Percentiles rank a stretch among this genome's conserved stretches.
Conservation (phyloP, 352 stramenopile species). For the Globisporangium parvum region DNA sequence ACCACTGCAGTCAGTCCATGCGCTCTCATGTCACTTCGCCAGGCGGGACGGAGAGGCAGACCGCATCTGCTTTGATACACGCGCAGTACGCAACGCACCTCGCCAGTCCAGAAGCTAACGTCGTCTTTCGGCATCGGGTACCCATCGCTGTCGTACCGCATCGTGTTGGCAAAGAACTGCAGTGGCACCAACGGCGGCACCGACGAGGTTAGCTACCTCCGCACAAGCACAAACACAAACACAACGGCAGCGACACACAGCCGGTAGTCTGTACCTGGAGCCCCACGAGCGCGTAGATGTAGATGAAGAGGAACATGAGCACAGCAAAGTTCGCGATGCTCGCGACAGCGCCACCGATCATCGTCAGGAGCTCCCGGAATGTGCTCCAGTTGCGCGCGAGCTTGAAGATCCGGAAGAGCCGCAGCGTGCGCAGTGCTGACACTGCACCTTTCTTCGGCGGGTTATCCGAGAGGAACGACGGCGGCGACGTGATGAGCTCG, state of each 20-base stretch:
- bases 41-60: too few species aligned
- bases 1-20: too few species aligned
- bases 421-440: conserved; percentile 86
- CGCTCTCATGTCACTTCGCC: too few species aligned
- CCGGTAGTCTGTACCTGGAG: conserved; percentile 46
- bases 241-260: background rate
- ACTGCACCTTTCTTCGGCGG: conserved; percentile 50
- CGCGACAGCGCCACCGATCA: conserved; percentile 87
- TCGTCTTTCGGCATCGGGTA: conserved; percentile 42
- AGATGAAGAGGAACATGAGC: conserved; percentile 94
- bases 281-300: conserved; percentile 91
- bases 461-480: conserved; percentile 61
- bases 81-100: too few species aligned
- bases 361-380: conserved; percentile 87
- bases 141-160: conserved; percentile 87
- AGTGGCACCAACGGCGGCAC: too few species aligned
- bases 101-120: conserved; percentile 54
- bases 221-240: background rate
- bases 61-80: too few species aligned
- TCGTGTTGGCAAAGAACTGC: conserved; percentile 92
- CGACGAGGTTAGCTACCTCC: background rate
- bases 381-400: conserved; percentile 90
- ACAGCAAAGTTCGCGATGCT: conserved; percentile 93
- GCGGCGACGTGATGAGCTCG: conserved; percentile 58
- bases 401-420: conserved; percentile 93